phyloP scores from a whole-genome alignment of 2,329 filamentous ascomycete genomes.

The Hirsutella thompsonii region DNA sequence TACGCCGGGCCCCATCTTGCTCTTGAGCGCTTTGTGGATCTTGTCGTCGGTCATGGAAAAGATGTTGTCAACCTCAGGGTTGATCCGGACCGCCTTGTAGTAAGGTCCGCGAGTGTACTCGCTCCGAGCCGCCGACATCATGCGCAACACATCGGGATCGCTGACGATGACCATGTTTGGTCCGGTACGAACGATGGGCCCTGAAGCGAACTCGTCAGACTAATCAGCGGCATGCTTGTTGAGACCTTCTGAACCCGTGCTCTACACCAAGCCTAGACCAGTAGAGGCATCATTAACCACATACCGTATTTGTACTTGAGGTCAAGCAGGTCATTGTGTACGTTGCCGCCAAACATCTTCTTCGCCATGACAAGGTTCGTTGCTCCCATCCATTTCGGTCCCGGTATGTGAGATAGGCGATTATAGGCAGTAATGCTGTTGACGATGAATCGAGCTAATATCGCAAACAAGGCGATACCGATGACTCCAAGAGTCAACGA shows the following conservation, averaged over 20 bases:
- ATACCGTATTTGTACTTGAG: slow-evolving; percentile 14
- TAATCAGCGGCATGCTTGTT: too few species aligned
- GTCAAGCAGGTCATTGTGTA: slow-evolving; percentile 12
- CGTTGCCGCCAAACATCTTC: slow-evolving; percentile 8
- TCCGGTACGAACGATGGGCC: slow-evolving; percentile 17
- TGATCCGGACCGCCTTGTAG: slow-evolving; percentile 35
- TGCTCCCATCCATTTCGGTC: slow-evolving; percentile 2
- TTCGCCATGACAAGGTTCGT: slow-evolving; percentile 2
- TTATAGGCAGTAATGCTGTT: slow-evolving; percentile 1
- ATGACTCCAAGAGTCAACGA: neutral
- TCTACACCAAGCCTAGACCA: too few species aligned
- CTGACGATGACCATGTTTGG: slow-evolving; percentile 32
- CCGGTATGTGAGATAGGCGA: slow-evolving; percentile 3
- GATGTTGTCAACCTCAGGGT: slow-evolving; percentile 34
- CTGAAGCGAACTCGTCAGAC: slow-evolving; percentile 7
- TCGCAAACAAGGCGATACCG: neutral
- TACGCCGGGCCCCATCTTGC: slow-evolving; percentile 34
- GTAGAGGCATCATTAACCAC: slow-evolving; percentile 4
- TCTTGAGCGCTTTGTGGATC: slow-evolving; percentile 27
- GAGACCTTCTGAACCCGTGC: too few species aligned
- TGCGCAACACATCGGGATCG: slow-evolving; percentile 27
- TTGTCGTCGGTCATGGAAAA: slow-evolving; percentile 34
- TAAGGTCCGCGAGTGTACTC: slow-evolving; percentile 21
- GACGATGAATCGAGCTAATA: neutral
- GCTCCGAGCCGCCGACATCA: slow-evolving; percentile 23